Conservation (phyloP, 805 yeast genomes). For the Saccharomycopsis fermentans region DNA sequence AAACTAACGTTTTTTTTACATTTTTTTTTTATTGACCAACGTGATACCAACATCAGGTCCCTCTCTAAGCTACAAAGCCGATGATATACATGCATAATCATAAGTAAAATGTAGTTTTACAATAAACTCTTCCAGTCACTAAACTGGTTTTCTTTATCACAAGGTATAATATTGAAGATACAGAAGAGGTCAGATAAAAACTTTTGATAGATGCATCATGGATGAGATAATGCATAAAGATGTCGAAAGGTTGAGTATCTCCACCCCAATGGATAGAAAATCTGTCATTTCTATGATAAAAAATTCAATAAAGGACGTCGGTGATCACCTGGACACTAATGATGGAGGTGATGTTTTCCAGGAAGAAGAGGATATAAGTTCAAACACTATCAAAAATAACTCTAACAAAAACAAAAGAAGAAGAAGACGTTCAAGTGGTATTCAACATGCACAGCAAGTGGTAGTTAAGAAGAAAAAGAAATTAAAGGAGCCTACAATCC, state of each 20-base stretch:
- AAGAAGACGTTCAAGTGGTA: not conserved
- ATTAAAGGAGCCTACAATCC: not conserved
- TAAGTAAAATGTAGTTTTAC: no score
- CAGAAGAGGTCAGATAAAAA: not conserved
- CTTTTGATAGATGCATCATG: no score
- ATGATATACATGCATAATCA: no score
- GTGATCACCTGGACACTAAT: not conserved
- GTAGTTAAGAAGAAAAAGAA: not conserved
- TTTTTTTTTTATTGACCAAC: no score
- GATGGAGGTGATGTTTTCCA: not conserved
- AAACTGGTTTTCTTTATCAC: no score
- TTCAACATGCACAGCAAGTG: not conserved
- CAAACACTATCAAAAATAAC: not conserved
- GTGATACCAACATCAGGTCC: no score
- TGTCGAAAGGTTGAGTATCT: slow-evolving; percentile 25
- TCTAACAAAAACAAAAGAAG: not conserved
- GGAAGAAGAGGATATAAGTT: not conserved
- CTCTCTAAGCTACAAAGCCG: no score
- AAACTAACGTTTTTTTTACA: no score
- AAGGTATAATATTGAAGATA: not conserved
- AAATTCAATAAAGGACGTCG: slow-evolving; percentile 1
- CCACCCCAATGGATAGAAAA: slow-evolving; percentile 17
- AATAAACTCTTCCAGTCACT: no score
- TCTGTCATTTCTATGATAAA: slow-evolving; percentile 12
- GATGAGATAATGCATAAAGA: slow-evolving; percentile 18